Base-by-base conservation (phyloP, 768 basidiomycete genomes). In the Boletales sp. region DNA sequence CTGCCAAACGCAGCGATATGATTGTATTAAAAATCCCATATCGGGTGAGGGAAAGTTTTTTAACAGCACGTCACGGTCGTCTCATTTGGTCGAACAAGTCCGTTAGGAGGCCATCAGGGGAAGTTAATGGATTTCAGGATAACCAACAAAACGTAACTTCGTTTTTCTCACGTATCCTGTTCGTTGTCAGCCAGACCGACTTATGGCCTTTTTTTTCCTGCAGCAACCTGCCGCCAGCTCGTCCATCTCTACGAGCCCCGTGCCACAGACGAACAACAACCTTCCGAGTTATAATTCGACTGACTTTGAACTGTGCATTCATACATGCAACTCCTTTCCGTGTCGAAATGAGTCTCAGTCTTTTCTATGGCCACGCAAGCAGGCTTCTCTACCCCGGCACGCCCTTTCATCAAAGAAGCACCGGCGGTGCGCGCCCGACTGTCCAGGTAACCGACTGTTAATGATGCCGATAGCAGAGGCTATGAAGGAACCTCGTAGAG, bases 331-430 rank as follows among this genome's bases (percentile, higher is more conserved):
- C 36, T 21, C 39, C 2, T 15, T 35, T 30, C 63, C 50, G 3
- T 63, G 62, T 51, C 63, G 63, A 38, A 65, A 63, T 14, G 63
- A 63, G 45, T 57, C 63, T 19, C 53, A 48, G 1, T 65, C 62
- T 25, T 59, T 65, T 42, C 44, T 65, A 28, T 63, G 62, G 62
- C 41, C 40, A 3, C 62, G 62, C 41, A 63, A 33, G 17, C 47
- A 51, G 40, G 50, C 57, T 5, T 57, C 53, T 21, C 46, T 63
- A 38, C 63, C 63, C 2, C 63, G 63, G 4, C 62, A 63, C 19
- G 60, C 54, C 5, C 60, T 63, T 48, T 63, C 62, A 21, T n/a
- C 39, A 2, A 65, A 57, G 33, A 63, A 48, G 31, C 62, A 63
- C 34, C 51, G 35, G 14, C 46, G 8, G 17, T 63, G 62, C 47